Evolutionary conservation across 2,329 filamentous ascomycete species (phyloP), one percentile per base, ranked within the genome.

Genomic region (Aspergillus uvarum): DNA sequence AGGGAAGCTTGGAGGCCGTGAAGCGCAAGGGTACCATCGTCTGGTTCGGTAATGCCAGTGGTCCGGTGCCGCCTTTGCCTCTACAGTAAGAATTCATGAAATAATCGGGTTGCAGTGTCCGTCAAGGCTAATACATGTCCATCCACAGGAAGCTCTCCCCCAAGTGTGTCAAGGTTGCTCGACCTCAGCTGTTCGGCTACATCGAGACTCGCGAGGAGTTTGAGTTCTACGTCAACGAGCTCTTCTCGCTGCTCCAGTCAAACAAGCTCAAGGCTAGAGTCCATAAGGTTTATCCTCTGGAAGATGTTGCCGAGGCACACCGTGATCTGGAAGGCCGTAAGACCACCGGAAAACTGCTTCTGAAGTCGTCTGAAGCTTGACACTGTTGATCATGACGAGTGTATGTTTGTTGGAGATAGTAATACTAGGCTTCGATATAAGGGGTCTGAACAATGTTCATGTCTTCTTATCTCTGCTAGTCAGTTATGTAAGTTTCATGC

Each of bases 21-120:
- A 89, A 88, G 66, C 76, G 87, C 64, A 96, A 96, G 80, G 93
- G 92, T 5, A 89, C 82, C 1, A 77, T 96, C 68, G 83, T 92
- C 26, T 88, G 86, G 52, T 96, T 93, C 77, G 92, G 92, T 3
- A 96, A 96, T 76, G 89, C 91, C 7, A 85, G 87, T 76, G 93
- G 92, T 5, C 83, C 89, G 3, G 89, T 95, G 1, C 87, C 87
- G n/a, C 90, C 91, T 0, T 76, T 89, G 65, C 76, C 81, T 51
- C 81, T 89, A 66, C 73, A 78, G 80, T 86, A 75, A 75, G 91
- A 73, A 72, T 12, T 22, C 19, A 29, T 2, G 14, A 76, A 50
- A 68, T 80, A 47, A 22, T 26, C 42, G 50, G 16, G 16, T 10
- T 55, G 4, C 29, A 38, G 42, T 51, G 26, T n/a, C 6, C 2